Evolutionary conservation across 208 protist genomes (phyloP), one percentile per base, ranked within the genome.

Genomic region (Herpetomonas samuelpessoai): DNA sequence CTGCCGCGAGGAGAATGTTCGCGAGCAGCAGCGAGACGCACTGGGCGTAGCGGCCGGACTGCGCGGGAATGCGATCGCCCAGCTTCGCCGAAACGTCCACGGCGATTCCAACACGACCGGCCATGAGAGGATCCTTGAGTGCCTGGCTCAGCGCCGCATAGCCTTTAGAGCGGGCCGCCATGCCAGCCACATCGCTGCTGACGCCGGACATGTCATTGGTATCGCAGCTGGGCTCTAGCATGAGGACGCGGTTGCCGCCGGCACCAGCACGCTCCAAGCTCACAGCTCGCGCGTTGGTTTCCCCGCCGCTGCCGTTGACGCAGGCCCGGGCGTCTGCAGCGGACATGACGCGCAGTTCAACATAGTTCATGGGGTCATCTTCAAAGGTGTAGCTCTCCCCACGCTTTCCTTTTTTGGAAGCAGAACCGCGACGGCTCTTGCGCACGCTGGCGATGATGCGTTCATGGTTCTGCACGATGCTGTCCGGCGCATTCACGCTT

Each of bases 31-130:
- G 35, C 24, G 67, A 68, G 50, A 73, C 45, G 30, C 67, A 38
- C 24, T 65, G 68, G 19, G 66, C 56, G 38, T 78, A 78, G 22
- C 57, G 45, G 25, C 18, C 10, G 18, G 4, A 1, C 27, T 26
- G 26, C 7, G 44, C 51, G 39, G 71, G 63, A 0, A 83, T 18
- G n/a, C 76, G 76, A 6, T 47, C 38, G 0, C 76, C 76, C 21
- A 83, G 66, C 25, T 63, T 25, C 35, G 75, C 76, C 14, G 71
- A 78, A 2, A 71, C 39, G 57, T 83, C 76, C 16, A 78, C 51
- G 14, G 62, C 70, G 3, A 83, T 19, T 1, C 71, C 70, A 7
- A 83, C 45, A 4, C 64, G 61, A 25, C 53, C 54, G 9, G 16
- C 57, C 18, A 22, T 22, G 44, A 22, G 6, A 22, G 44, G 44